Evolutionary conservation across 2,329 filamentous ascomycete genomes (phyloP).

Genomic region (Ophiognomonia clavigignenti-juglandacearum): DNA sequence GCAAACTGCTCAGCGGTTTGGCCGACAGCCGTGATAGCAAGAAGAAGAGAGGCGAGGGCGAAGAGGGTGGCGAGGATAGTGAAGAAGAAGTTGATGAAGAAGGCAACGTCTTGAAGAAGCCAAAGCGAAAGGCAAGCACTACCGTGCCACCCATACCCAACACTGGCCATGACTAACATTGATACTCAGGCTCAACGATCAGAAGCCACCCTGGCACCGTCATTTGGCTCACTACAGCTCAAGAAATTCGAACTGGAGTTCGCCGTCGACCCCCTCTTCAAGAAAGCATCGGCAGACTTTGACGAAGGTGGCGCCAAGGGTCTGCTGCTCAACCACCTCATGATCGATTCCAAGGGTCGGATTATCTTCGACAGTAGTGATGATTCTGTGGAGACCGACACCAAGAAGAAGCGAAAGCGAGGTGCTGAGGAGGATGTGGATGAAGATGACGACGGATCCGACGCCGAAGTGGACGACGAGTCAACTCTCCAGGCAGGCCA

Average conservation of each 20-base stretch:
- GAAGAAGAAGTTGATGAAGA: slow-evolving; percentile 60
- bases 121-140: slow-evolving; percentile 40
- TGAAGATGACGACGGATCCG: slow-evolving; percentile 33
- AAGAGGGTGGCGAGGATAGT: slow-evolving; percentile 45
- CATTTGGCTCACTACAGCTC: slow-evolving; percentile 81
- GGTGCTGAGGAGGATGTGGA: slow-evolving; percentile 30
- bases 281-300: slow-evolving; percentile 96
- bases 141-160: not conserved
- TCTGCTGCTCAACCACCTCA: slow-evolving; percentile 89
- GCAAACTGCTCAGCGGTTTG: slow-evolving; percentile 87
- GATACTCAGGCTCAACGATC: slow-evolving; percentile 58
- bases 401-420: slow-evolving; percentile 32
- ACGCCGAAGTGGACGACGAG: slow-evolving; percentile 28
- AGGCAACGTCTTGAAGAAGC: slow-evolving; percentile 40
- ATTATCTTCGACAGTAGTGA: slow-evolving; percentile 99
- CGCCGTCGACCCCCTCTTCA: slow-evolving; percentile 95
- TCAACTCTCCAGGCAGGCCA: slow-evolving; percentile 36
- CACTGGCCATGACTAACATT: slow-evolving; percentile 17
- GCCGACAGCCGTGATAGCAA: slow-evolving; percentile 81
- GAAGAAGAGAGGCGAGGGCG: slow-evolving; percentile 60
- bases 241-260: slow-evolving; percentile 99
- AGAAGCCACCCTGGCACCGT: slow-evolving; percentile 87
- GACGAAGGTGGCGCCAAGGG: slow-evolving; percentile 97
- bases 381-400: slow-evolving; percentile 56
- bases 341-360: slow-evolving; percentile 84